These are phyloP conservation scores for Yarrowia deformans DNA, from an alignment of 805 yeast species.

Conservation along the genomic window DNA sequence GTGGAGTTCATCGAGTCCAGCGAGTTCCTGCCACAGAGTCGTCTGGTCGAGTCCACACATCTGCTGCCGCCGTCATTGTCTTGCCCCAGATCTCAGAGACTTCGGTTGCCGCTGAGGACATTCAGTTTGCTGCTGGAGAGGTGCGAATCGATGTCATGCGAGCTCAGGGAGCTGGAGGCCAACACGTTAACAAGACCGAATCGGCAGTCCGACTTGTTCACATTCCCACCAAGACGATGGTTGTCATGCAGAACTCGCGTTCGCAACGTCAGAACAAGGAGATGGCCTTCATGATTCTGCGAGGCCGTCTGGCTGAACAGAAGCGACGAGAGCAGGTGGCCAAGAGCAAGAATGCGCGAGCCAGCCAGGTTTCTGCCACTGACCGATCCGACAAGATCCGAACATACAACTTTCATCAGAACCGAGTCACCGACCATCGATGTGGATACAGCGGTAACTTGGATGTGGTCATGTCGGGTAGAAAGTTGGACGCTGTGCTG, in stretches of 20 bases:
- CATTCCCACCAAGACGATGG: constrained; percentile 87
- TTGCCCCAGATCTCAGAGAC: constrained; percentile 72
- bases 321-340: constrained; percentile 71
- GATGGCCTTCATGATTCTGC: constrained; percentile 80
- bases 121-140: constrained; percentile 84
- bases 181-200: constrained; percentile 96
- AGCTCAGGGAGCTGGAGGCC: constrained; percentile 97
- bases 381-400: constrained; percentile 92
- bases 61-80: constrained; percentile 95
- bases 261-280: constrained; percentile 96
- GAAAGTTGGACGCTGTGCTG: constrained; percentile 61
- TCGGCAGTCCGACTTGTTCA: constrained; percentile 95
- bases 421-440: constrained; percentile 92
- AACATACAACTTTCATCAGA: constrained; percentile 92
- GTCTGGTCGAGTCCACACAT: constrained; percentile 93
- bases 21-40: constrained; percentile 92
- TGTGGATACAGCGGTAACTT: constrained; percentile 83
- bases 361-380: constrained; percentile 85
- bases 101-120: constrained; percentile 60
- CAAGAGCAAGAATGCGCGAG: constrained; percentile 69
- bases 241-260: constrained; percentile 91
- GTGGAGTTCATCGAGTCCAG: constrained; percentile 97
- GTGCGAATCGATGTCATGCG: constrained; percentile 96
- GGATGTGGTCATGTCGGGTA: constrained; percentile 68
- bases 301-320: constrained; percentile 83